Percentiles rank a stretch among this genome's conserved stretches.
phyloP scores from a whole-genome alignment of 2,329 filamentous ascomycete species.

The Fusarium armeniacum region DNA sequence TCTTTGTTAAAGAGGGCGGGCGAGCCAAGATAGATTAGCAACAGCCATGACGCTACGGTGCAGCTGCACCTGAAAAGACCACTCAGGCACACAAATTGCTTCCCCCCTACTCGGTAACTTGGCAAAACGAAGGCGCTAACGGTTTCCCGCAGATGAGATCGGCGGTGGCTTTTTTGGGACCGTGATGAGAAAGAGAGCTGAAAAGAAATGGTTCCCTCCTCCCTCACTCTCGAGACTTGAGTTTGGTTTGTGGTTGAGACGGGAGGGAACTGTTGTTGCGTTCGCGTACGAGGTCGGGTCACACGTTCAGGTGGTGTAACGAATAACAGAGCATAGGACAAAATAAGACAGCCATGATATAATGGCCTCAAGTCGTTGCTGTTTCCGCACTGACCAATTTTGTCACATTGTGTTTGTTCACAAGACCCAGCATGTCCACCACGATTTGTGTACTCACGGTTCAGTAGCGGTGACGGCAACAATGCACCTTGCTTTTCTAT shows the following conservation, averaged over 20 bases:
- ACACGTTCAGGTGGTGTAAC: constrained; percentile 1
- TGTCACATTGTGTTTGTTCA: constrained; percentile 3
- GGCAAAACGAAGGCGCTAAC: constrained; percentile 28
- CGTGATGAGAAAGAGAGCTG: constrained; percentile 20
- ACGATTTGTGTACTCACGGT: neutral
- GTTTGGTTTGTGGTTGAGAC: neutral
- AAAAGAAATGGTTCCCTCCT: constrained; percentile 14
- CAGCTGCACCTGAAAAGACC: constrained; percentile 7
- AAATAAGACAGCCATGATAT: neutral
- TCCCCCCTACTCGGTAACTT: constrained; percentile 28
- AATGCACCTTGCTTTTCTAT: constrained; percentile 2
- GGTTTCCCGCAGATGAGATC: constrained; percentile 38
- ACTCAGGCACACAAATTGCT: constrained; percentile 18
- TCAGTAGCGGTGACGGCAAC: constrained; percentile 26
- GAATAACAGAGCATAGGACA: neutral
- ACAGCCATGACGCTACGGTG: constrained; percentile 7
- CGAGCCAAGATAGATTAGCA: constrained; percentile 21
- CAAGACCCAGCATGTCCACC: constrained; percentile 1
- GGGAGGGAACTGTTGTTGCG: constrained; percentile 1
- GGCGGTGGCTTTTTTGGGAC: constrained; percentile 37
- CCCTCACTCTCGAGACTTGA: neutral
- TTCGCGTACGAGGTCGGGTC: neutral
- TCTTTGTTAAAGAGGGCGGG: constrained; percentile 10
- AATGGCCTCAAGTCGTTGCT: neutral
- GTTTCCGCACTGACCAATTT: neutral